Evolutionary conservation across 768 basidiomycete genomes (phyloP), one percentile per base, ranked within the genome.

Genomic region (Phlebiopsis gigantea): DNA sequence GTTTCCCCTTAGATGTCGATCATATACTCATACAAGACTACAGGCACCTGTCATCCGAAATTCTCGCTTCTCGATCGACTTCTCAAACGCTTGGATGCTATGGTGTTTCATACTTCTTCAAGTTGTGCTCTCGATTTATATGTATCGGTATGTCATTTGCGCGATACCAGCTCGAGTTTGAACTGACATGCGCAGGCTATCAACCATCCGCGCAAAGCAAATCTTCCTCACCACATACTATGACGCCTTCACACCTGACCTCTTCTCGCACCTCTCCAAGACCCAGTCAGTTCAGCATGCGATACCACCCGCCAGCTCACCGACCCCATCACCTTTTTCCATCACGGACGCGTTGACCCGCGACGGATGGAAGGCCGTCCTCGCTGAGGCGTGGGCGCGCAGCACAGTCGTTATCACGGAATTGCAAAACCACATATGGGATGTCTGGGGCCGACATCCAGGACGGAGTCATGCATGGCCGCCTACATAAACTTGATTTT

Each of bases 211-310:
- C 47, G 81, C 85, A 45, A 75, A 68, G 64, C 74, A 79, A 22
- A 72, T 82, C 28, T 90, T 88, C 69, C 74, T 89, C 63, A 86
- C 83, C 58, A 84, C 80, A 57, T 90, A 89, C 62, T 89, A 86
- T 63, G 88, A 92, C 66, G 85, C 89, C 56, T 82, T 88, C 71
- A 81, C 87, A 66, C 84, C 86, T 15, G 84, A 89, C 64, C 76
- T 89, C 53, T 79, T 87, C 66, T 69, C 84, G 44, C 68, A 73
- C 56, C 59, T 69, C 56, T 74, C 70, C 55, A 75, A 74, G 61
- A 76, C 76, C 29, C 72, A 78, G 68, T 70, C 72, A 57, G 66
- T 67, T 52, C 73, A 66, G 58, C 71, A 65, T 63, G 68, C 71
- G 60, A 68, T 65, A 65, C 71, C 72, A 66, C 58, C 68, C 28